These are phyloP conservation scores for Talaromyces sp. DNA, from an alignment of 2,329 filamentous ascomycete species.

Conservation along the genomic window DNA sequence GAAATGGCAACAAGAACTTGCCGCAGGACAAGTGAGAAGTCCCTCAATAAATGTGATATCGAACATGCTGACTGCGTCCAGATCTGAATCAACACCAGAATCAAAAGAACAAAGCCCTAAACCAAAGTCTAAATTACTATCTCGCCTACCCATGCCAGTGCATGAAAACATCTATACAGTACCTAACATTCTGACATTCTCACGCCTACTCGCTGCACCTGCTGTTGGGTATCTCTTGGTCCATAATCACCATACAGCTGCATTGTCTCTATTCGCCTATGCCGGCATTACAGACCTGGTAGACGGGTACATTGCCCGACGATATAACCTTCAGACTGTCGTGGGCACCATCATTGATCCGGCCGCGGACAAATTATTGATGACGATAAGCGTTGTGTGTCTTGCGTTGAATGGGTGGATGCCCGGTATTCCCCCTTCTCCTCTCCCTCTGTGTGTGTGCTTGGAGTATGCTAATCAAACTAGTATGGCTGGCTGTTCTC, in stretches of 20 bases:
- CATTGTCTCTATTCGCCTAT: slow-evolving; percentile 83
- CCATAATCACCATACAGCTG: slow-evolving; percentile 72
- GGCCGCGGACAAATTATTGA: slow-evolving; percentile 93
- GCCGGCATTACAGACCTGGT: slow-evolving; percentile 87
- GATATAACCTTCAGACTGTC: slow-evolving; percentile 84
- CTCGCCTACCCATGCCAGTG: slow-evolving; percentile 26
- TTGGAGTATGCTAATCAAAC: neutral
- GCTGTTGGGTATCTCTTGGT: slow-evolving; percentile 85
- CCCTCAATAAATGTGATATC: neutral
- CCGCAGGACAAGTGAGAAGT: slow-evolving; percentile 1
- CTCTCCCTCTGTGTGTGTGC: neutral
- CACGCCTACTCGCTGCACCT: slow-evolving; percentile 77
- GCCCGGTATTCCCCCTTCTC: slow-evolving; percentile 56
- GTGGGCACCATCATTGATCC: slow-evolving; percentile 93
- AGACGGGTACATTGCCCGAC: slow-evolving; percentile 89
- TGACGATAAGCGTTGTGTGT: slow-evolving; percentile 87
- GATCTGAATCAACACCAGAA: neutral
- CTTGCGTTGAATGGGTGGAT: slow-evolving; percentile 78
- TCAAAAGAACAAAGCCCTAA: neutral
- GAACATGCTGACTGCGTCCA: neutral
- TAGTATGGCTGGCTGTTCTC: slow-evolving; percentile 81
- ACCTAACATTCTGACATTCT: slow-evolving; percentile 89
- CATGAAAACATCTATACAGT: slow-evolving; percentile 95
- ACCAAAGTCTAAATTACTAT: slow-evolving; percentile 30
- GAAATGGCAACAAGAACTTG: slow-evolving; percentile 2